Evolutionary conservation across 2,329 filamentous ascomycete genomes (phyloP).

Genomic region (Cladorrhinum sp.): DNA sequence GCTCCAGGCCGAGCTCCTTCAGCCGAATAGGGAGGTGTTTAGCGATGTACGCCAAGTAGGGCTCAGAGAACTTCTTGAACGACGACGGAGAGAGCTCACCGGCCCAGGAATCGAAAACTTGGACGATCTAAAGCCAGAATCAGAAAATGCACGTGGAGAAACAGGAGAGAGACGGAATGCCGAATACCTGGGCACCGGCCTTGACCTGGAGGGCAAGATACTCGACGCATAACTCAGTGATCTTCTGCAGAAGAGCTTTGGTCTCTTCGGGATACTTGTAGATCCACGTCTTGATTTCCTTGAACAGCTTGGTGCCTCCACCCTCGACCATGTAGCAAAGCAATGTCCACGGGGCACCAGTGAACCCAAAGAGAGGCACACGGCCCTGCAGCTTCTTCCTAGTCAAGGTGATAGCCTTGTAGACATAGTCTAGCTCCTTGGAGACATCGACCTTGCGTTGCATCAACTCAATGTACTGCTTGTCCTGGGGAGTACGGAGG

Average conservation of each 20-base stretch:
- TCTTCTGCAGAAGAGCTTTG: conserved; percentile 82
- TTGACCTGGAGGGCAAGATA: conserved; percentile 89
- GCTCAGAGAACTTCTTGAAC: conserved; percentile 82
- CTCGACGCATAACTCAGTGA: conserved; percentile 90
- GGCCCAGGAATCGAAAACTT: conserved; percentile 98
- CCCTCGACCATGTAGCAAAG: conserved; percentile 99
- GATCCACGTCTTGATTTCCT: conserved; percentile 93
- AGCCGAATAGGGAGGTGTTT: conserved; percentile 73
- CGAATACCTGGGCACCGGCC: conserved; percentile 77
- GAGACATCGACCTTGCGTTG: conserved; percentile 77
- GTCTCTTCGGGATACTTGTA: conserved; percentile 81
- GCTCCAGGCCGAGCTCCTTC: conserved; percentile 68
- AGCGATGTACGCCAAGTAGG: conserved; percentile 82
- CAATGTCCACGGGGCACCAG: conserved; percentile 93
- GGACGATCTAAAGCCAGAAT: conserved; percentile 61
- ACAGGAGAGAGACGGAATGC: not conserved
- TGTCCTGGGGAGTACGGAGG: conserved; percentile 72
- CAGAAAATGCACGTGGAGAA: conserved; percentile 1
- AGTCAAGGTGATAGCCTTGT: conserved; percentile 89
- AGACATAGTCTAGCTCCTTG: conserved; percentile 86
- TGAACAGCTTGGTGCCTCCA: conserved; percentile 91
- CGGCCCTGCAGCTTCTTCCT: conserved; percentile 81
- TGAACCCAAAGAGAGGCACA: conserved; percentile 94
- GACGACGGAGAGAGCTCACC: conserved; percentile 82
- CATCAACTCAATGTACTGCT: conserved; percentile 77